These are phyloP conservation scores for Henckelia pumila DNA, from an alignment of 257 asterid genomes.

Conservation along the genomic window DNA sequence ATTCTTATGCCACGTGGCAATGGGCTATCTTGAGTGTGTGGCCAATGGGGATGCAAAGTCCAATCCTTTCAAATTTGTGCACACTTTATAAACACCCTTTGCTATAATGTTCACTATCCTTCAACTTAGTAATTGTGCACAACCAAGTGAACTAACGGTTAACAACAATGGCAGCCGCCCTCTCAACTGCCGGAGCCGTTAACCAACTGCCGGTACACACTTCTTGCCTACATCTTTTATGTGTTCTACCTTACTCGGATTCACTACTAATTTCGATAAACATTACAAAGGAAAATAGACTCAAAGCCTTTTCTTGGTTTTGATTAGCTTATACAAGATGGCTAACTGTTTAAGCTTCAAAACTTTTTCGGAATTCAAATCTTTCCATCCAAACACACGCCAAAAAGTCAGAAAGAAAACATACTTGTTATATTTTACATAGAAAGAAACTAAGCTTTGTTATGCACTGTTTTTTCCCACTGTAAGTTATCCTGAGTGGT, in stretches of 20 bases:
- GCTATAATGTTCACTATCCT: constrained; percentile 14
- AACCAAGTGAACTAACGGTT: not conserved
- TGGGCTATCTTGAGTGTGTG: constrained; percentile 69
- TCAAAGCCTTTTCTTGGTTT: not conserved
- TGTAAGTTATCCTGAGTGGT: no score
- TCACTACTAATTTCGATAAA: not conserved
- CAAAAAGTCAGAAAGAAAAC: no score
- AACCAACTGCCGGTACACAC: constrained; percentile 57
- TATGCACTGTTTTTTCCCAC: not conserved
- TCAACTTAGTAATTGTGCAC: constrained; percentile 1
- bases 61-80: constrained; percentile 36
- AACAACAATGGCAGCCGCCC: constrained; percentile 53
- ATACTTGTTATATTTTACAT: no score
- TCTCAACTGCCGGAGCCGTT: constrained; percentile 76
- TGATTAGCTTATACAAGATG: not conserved
- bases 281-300: not conserved
- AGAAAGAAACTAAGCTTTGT: no score
- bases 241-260: no score
- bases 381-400: no score
- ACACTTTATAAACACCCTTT: constrained; percentile 30
- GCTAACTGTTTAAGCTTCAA: no score
- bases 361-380: no score
- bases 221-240: not conserved
- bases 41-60: constrained; percentile 37
- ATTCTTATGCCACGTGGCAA: constrained; percentile 49